Base-by-base conservation (phyloP, 768 basidiomycete genomes). In the Lactarius akahatsu region DNA sequence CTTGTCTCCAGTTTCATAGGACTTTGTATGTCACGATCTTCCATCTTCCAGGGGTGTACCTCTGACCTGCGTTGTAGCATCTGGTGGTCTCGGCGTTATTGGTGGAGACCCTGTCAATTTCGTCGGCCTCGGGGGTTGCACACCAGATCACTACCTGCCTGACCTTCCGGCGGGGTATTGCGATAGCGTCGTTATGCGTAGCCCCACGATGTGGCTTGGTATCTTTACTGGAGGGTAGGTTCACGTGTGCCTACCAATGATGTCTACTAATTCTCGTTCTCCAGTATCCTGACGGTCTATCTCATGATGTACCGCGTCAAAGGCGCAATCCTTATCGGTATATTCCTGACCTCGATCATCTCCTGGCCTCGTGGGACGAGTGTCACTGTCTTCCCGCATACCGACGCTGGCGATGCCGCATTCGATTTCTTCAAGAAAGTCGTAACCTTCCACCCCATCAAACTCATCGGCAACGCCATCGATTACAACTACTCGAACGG, bases 371-470 rank as follows among this genome's bases (percentile, higher is more conserved):
- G 93, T n/a, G 81, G 85, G 0, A 92, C 92, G 0, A 40, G 85
- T 9, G 87, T 95, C 72, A 93, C 92, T 15, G 87, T 83, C 72
- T 95, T 95, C 80, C 92, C 93, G 3, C 80, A 94, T 71, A 90
- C 85, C 7, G 70, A 71, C 0, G 72, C 81, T 4, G 93, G 93
- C 8, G 84, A 95, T 71, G 82, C 81, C 34, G 79, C 88, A 54
- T 95, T 93, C 74, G 84, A 88, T 69, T 94, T 87, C 75, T 95
- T 95, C 84, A 91, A 92, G 76, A 78, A 93, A 70, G 86, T 94
- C 41, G 91, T 92, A 45, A 83, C 87, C 1, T 93, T 90, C 81
- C 87, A 87, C 65, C 84, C 82, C 4, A 71, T 93, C 47, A 66
- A 80, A 64, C 80, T 80, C 67, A 79, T 87, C 62, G 87, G 88